Percentiles rank a stretch among this genome's conserved stretches.
Conservation (phyloP, 345 rosid species). For the Populus alba region DNA sequence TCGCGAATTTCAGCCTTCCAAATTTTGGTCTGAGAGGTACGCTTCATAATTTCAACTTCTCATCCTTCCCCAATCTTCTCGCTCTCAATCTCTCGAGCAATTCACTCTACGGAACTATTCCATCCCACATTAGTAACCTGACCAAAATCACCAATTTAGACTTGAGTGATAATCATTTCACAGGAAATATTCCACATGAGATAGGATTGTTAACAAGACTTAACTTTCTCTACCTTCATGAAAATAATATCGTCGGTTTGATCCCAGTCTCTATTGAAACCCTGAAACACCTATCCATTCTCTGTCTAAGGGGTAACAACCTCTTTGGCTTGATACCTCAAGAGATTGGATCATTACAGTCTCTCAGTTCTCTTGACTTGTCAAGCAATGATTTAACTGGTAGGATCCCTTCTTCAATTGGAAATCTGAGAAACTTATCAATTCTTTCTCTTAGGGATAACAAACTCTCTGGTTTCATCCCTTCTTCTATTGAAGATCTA, state of each 20-base stretch:
- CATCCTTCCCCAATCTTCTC: slow-evolving; percentile 11
- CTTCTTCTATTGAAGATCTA: too few species aligned
- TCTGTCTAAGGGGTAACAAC: not conserved
- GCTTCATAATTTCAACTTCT: slow-evolving; percentile 17
- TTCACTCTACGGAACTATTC: slow-evolving; percentile 22
- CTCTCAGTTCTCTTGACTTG: not conserved
- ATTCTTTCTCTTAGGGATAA: not conserved
- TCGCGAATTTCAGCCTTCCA: slow-evolving; percentile 9
- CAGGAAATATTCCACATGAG: slow-evolving; percentile 6
- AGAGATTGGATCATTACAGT: not conserved
- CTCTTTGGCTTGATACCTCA: not conserved
- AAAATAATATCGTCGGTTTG: too few species aligned
- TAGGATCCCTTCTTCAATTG: not conserved
- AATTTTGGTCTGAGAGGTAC: slow-evolving; percentile 3
- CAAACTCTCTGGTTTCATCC: not conserved
- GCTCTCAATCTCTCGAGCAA: not conserved
- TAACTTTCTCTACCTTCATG: not conserved
- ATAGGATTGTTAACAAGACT: not conserved
- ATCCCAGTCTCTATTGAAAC: too few species aligned
- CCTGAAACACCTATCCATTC: not conserved
- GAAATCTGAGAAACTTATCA: not conserved
- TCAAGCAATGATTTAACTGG: not conserved
- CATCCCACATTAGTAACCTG: slow-evolving; percentile 16
- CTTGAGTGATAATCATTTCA: not conserved
- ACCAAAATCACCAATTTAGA: slow-evolving; percentile 16